A percentile compares a stretch with the other conserved stretches of the same genome.
Evolutionary conservation across 2,329 filamentous ascomycete species (phyloP).

Genomic region (Hypoxylon sp.): DNA sequence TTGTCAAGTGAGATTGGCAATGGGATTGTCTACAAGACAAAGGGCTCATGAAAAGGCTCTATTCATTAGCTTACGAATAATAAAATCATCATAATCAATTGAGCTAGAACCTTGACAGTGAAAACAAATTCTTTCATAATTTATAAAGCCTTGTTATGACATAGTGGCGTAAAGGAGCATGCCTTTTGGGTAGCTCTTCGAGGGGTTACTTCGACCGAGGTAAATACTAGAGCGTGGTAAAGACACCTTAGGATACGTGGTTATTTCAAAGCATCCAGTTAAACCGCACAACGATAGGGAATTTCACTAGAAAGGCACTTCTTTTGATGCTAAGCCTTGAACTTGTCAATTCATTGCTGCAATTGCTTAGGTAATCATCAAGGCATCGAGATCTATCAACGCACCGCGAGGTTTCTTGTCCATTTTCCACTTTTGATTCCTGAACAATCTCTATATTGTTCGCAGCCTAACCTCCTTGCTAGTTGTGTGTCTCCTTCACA

Average conservation of each 20-base stretch:
- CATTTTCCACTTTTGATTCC: constrained; percentile 12
- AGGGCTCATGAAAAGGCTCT: background rate
- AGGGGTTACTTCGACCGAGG: background rate
- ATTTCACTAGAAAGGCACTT: background rate
- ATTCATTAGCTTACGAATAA: background rate
- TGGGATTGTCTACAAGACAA: background rate
- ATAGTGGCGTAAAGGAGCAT: background rate
- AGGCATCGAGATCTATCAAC: constrained; percentile 35
- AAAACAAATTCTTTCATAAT: background rate
- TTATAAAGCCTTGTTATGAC: background rate
- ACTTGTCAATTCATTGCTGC: constrained; percentile 25
- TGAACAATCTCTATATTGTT: constrained; percentile 6
- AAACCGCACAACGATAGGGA: background rate
- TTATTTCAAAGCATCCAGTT: background rate
- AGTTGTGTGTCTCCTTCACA: constrained; percentile 7
- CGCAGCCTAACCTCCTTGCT: constrained; percentile 2
- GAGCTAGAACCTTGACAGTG: background rate
- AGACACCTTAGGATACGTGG: background rate
- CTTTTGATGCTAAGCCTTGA: background rate
- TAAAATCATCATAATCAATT: background rate
- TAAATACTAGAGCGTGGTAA: background rate
- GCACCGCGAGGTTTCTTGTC: constrained; percentile 1
- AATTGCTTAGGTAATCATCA: constrained; percentile 12
- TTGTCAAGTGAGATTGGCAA: background rate
- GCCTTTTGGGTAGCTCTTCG: background rate